Evolutionary conservation across 2,329 filamentous ascomycete genomes (phyloP), one percentile per base, ranked within the genome.

Genomic region (Hypoxylon sp.): DNA sequence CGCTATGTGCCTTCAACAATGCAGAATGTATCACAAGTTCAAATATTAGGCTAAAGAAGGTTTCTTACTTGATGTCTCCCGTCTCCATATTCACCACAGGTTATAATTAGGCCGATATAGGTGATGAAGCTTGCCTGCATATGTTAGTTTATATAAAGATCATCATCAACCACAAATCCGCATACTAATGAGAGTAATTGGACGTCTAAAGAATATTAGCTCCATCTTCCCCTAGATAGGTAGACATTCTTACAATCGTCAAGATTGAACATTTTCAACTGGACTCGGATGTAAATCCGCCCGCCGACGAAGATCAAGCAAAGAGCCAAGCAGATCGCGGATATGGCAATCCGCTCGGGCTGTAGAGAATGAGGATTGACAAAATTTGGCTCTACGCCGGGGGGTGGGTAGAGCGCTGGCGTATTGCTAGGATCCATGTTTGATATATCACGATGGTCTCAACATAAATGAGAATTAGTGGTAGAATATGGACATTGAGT

Each of bases 241-340:
- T 20, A 2, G 6, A 25, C 3, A 27, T 22, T 53, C 64, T 60
- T 48, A 68, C 68, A 61, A 33, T 70, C 68, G 31, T 56, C 59
- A 4, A 61, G 17, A 33, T 68, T 49, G 30, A 70, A 68, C 30
- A 46, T 51, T 22, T 67, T 70, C 2, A 70, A 14, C 4, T 55
- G 3, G 5, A 35, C 53, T 11, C 67, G 58, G 6, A 57, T 25
- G 49, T 53, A 67, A 11, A 53, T 63, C 2, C 63, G 48, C 2
- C 31, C 60, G 13, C 25, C 20, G 1, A 67, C 53, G 7, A 40
- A 42, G 30, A 59, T 25, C 1, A 51, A 37, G 10, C 35, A 14
- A 11, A 63, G 25, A 30, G 33, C 22, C 8, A 64, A 11, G 7
- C 44, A 37, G n/a, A 51, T 40, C 8, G 49, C 14, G 1, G 61